Base-by-base conservation (phyloP, 768 basidiomycete genomes). In the Lentinula lateritia region DNA sequence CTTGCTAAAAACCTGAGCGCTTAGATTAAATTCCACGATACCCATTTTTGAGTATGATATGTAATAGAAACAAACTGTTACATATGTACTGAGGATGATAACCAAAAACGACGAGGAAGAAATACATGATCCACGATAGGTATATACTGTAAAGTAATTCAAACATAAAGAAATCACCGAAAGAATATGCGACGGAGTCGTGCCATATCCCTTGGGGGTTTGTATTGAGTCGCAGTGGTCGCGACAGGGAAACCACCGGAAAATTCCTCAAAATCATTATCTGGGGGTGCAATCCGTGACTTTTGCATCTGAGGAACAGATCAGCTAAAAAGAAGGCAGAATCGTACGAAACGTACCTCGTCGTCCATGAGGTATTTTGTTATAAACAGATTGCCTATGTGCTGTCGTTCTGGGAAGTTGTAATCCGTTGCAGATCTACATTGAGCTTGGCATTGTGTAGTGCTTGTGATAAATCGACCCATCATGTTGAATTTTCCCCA, bases 401-500 rank as follows among this genome's bases (percentile, higher is more conserved):
- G 74, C 2, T 68, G 68, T 50, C 86, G 82, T 50, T 86, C 83
- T n/a, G 74, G 74, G 69, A 89, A 88, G 48, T 79, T 76, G 66
- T 90, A 90, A 50, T 87, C 85, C 50, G 68, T 71, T 5, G 82
- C 76, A 58, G 78, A 80, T 53, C 82, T 82, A 69, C 90, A 93
- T 62, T 90, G 85, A 9, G 83, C 74, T 74, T 96, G 94, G 67
- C 89, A 93, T 63, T 89, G 83, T 0, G 82, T 80, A 6, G 94
- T 89, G 67, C 83, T 86, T 55, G 84, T 82, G 60, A 96, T 86
- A 67, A 95, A 93, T 62, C 87, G 83, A 35, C 89, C 95, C 78
- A 98, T 90, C 83, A 93, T 89, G 65, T 89, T 90, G 74, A 91
- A 97, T 74, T 98, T 98, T 32, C 89, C 92, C 96, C 96, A 98